Conservation (phyloP, 371 early-diverging fungal genomes). For the Quaeritorhiza haematococci region DNA sequence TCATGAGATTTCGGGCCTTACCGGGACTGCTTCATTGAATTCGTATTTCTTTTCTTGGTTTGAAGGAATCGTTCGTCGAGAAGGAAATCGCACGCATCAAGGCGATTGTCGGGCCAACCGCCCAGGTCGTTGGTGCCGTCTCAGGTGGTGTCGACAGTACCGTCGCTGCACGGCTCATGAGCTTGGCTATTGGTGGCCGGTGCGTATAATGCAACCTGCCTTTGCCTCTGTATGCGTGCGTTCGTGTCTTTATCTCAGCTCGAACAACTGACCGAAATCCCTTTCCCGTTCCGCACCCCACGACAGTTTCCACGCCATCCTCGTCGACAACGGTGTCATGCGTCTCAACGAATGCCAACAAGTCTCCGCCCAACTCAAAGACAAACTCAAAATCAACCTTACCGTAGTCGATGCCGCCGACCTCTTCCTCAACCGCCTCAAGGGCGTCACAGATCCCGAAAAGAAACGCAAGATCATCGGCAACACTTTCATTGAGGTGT, state of each 20-base stretch:
- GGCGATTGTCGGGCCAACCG: conserved; percentile 81
- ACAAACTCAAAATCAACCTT: conserved; percentile 91
- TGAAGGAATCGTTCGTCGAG: conserved; percentile 74
- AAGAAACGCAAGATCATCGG: conserved; percentile 97
- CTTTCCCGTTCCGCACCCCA: neutral
- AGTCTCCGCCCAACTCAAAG: conserved; percentile 76
- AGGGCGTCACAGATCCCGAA: conserved; percentile 90
- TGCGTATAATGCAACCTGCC: conserved; percentile 8
- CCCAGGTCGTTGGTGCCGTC: conserved; percentile 94
- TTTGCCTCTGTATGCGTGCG: neutral
- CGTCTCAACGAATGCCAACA: conserved; percentile 86
- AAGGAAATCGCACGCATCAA: conserved; percentile 94
- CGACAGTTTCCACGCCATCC: conserved; percentile 82
- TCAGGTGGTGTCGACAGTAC: conserved; percentile 95
- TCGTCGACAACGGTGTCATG: conserved; percentile 98
- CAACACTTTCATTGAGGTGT: conserved; percentile 95
- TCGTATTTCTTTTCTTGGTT: no score
- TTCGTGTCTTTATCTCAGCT: neutral
- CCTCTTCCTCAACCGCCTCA: conserved; percentile 78
- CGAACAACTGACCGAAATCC: neutral
- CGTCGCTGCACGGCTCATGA: conserved; percentile 94
- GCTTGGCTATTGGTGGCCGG: conserved; percentile 93
- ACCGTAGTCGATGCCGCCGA: conserved; percentile 87
- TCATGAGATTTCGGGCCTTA: no score
- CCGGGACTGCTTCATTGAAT: no score